phyloP scores from a whole-genome alignment of 2,329 filamentous ascomycete genomes.

The Dryadomyces quercus-mongolicae region DNA sequence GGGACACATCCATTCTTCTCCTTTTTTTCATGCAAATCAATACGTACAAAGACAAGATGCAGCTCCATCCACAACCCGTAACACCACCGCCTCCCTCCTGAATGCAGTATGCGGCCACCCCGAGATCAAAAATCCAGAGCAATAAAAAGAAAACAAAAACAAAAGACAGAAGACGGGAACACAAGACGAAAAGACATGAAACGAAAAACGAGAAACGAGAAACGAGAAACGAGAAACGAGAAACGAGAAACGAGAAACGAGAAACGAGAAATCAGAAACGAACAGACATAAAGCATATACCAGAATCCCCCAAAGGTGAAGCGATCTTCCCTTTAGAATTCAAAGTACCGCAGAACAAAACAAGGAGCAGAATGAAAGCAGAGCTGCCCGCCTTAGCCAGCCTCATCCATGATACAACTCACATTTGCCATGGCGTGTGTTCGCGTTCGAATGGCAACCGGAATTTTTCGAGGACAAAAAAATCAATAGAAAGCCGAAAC shows the following conservation, averaged over 20 bases:
- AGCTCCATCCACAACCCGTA: conserved; percentile 1
- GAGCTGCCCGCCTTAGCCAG: background rate
- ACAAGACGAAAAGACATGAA: too few species aligned
- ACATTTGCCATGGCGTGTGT: background rate
- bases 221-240: background rate
- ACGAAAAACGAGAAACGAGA: too few species aligned
- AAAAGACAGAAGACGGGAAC: background rate
- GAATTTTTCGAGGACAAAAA: too few species aligned
- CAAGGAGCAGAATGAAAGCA: background rate
- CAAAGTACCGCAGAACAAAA: background rate
- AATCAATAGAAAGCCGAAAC: too few species aligned
- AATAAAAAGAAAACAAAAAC: background rate
- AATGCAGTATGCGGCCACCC: conserved; percentile 5
- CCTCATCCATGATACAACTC: background rate
- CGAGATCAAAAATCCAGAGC: background rate
- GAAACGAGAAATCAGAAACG: background rate
- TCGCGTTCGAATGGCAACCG: too few species aligned
- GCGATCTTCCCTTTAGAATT: background rate
- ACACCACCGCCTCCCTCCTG: conserved; percentile 6
- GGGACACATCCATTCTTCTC: background rate
- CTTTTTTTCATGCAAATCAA: background rate
- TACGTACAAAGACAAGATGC: background rate
- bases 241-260: background rate
- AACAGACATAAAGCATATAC: background rate
- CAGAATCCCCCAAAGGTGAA: background rate